These are phyloP conservation scores for Trichoderma sp. DNA, from an alignment of 2,329 filamentous ascomycete genomes.

Conservation along the genomic window DNA sequence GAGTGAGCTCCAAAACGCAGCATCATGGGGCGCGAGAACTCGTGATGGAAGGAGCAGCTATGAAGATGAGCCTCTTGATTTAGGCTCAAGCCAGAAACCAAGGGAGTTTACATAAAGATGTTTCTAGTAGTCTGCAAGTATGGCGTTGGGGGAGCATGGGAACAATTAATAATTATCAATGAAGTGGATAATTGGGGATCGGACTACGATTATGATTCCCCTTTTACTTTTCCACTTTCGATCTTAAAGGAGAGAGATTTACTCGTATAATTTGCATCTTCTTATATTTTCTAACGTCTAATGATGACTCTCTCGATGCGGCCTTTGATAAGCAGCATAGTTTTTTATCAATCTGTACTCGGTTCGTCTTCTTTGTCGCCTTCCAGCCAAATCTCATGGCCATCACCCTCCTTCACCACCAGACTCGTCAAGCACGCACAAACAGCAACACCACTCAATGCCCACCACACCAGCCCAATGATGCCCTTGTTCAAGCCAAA, in stretches of 20 bases:
- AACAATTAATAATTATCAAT: slow-evolving; percentile 7
- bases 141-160: slow-evolving; percentile 30
- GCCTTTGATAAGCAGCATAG: background rate
- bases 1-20: slow-evolving; percentile 35
- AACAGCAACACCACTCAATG: slow-evolving; percentile 51
- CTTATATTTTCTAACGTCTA: background rate
- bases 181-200: background rate
- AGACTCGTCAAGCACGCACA: slow-evolving; percentile 53
- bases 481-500: slow-evolving; percentile 57
- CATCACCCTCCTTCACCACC: slow-evolving; percentile 61
- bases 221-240: background rate
- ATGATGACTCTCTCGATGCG: background rate
- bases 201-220: background rate
- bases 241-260: too few species aligned
- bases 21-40: slow-evolving; percentile 32
- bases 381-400: slow-evolving; percentile 65
- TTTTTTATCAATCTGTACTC: background rate
- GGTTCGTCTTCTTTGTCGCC: slow-evolving; percentile 51
- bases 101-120: slow-evolving; percentile 37
- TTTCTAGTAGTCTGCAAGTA: slow-evolving; percentile 2
- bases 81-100: slow-evolving; percentile 35
- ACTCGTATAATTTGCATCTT: background rate
- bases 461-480: slow-evolving; percentile 62
- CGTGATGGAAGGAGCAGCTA: slow-evolving; percentile 35
- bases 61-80: slow-evolving; percentile 38